phyloP scores from a whole-genome alignment of 495 filamentous ascomycete species.

The Parathielavia appendiculata region DNA sequence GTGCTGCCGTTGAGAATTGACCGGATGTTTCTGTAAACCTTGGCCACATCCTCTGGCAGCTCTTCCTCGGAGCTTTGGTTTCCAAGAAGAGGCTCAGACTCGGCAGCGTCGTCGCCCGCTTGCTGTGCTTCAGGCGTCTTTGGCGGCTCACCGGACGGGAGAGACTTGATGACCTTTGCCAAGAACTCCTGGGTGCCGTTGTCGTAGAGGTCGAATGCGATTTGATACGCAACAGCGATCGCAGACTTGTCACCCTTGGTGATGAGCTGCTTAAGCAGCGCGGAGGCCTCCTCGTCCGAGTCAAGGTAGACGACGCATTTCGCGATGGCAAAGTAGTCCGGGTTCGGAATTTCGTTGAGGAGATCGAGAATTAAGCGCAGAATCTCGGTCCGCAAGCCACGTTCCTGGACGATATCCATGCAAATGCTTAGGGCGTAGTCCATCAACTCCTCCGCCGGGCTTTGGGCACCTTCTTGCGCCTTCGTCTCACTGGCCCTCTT shows the following conservation, averaged over 20 bases:
- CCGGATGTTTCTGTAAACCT: conserved; percentile 72
- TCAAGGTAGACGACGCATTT: conserved; percentile 97
- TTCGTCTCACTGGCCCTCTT: conserved; percentile 64
- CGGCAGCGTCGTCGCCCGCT: conserved; percentile 47
- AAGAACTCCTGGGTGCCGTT: conserved; percentile 97
- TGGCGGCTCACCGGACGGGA: conserved; percentile 57
- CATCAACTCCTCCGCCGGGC: conserved; percentile 84
- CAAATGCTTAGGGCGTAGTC: conserved; percentile 94
- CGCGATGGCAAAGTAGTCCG: conserved; percentile 96
- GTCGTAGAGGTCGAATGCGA: conserved; percentile 96
- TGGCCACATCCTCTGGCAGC: conserved; percentile 45
- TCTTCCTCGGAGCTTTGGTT: conserved; percentile 34
- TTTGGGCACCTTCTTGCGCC: conserved; percentile 42
- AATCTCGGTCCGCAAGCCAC: conserved; percentile 73
- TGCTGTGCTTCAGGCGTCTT: conserved; percentile 47
- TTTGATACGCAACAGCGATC: conserved; percentile 86
- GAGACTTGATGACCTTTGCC: conserved; percentile 75
- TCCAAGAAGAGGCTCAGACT: conserved; percentile 42
- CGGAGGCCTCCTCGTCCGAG: conserved; percentile 85
- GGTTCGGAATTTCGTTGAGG: conserved; percentile 78
- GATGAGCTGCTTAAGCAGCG: conserved; percentile 76
- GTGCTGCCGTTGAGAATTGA: conserved; percentile 85
- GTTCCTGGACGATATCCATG: conserved; percentile 96
- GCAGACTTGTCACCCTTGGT: conserved; percentile 69
- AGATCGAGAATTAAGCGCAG: conserved; percentile 81